Percentiles rank a stretch among this genome's conserved stretches.
Conservation (phyloP, 2,329 filamentous ascomycete genomes). For the Fusarium sp. region DNA sequence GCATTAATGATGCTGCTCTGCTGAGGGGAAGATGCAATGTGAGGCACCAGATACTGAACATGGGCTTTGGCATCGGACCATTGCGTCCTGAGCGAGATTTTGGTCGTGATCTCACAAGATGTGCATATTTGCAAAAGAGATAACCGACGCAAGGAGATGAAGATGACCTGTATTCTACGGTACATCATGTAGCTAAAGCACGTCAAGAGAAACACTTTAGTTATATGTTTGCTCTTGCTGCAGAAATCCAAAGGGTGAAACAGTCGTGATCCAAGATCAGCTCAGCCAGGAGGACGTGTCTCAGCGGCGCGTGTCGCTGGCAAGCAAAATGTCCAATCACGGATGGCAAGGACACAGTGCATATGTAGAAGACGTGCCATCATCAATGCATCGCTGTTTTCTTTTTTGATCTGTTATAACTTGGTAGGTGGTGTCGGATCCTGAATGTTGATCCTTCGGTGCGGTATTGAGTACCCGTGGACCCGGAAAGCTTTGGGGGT, state of each 20-base stretch:
- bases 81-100: neutral
- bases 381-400: neutral
- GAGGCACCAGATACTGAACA: neutral
- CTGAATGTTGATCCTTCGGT: neutral
- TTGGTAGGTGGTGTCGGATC: neutral
- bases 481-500: neutral
- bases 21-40: neutral
- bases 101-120: neutral
- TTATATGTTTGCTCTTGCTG: neutral
- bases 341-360: constrained; percentile 1
- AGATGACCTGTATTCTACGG: neutral
- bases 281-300: constrained; percentile 3
- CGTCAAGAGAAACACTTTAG: neutral
- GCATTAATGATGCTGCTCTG: constrained; percentile 10
- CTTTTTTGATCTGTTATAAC: neutral
- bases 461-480: neutral
- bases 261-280: neutral
- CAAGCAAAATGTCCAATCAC: neutral
- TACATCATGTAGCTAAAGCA: neutral
- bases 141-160: neutral
- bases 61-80: neutral
- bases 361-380: constrained; percentile 8
- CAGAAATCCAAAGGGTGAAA: neutral
- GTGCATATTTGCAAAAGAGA: neutral
- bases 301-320: constrained; percentile 16